Evolutionary conservation across 2,329 filamentous ascomycete genomes (phyloP).

Genomic region (Colletotrichum gigasporum): DNA sequence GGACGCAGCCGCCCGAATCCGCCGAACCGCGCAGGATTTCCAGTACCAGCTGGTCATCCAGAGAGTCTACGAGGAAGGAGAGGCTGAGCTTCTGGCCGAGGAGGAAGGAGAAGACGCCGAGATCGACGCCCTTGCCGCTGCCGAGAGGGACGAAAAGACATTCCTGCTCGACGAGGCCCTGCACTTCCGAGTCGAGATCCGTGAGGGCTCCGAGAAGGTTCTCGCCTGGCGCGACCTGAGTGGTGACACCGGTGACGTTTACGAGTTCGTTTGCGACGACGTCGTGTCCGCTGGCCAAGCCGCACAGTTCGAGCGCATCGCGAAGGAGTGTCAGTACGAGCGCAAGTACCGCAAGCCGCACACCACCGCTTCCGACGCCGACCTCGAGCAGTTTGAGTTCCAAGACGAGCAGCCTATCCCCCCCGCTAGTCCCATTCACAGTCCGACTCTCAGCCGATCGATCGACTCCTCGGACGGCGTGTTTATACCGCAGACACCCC

Average conservation of each 20-base stretch:
- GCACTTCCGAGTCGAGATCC: constrained; percentile 84
- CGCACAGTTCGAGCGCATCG: constrained; percentile 81
- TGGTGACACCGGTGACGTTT: constrained; percentile 93
- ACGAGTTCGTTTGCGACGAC: constrained; percentile 93
- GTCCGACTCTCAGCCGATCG: constrained; percentile 63
- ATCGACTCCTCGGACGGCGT: constrained; percentile 68
- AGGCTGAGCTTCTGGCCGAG: constrained; percentile 89
- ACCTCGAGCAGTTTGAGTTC: constrained; percentile 87
- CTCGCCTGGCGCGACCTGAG: constrained; percentile 96
- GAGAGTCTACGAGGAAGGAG: constrained; percentile 95
- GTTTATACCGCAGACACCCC: constrained; percentile 42
- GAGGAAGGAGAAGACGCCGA: constrained; percentile 87
- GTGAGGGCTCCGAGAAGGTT: constrained; percentile 83
- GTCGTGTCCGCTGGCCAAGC: constrained; percentile 76
- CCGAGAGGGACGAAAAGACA: constrained; percentile 95
- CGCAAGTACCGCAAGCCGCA: constrained; percentile 87
- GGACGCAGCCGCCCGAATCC: constrained; percentile 91
- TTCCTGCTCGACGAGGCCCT: constrained; percentile 94
- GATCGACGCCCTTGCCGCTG: constrained; percentile 74
- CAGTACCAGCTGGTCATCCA: constrained; percentile 98
- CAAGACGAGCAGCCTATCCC: constrained; percentile 70
- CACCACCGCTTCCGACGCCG: constrained; percentile 81
- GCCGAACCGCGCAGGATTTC: constrained; percentile 91
- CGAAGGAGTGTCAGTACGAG: constrained; percentile 96
- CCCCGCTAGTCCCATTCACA: constrained; percentile 69